Conservation (phyloP, 768 basidiomycete genomes). For the Coprinopsis cinerea region DNA sequence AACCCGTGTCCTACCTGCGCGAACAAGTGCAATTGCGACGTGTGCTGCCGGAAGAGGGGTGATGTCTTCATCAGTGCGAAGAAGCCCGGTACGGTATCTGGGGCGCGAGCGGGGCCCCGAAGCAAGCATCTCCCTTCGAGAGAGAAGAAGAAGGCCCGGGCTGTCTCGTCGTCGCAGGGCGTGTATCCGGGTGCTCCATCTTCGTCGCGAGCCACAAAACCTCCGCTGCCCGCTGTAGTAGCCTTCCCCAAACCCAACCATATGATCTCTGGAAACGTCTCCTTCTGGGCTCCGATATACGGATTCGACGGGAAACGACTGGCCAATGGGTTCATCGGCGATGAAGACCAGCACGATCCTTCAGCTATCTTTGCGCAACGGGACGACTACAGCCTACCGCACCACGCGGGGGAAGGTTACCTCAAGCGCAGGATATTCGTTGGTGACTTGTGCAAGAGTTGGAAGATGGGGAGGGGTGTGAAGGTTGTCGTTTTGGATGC, state of each 20-base stretch:
- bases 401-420: background rate
- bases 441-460: background rate
- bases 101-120: background rate
- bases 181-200: background rate
- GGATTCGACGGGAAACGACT: slow-evolving; percentile 4
- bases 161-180: background rate
- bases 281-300: slow-evolving; percentile 4
- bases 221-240: too few species aligned
- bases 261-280: background rate
- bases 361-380: background rate
- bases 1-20: slow-evolving; percentile 2
- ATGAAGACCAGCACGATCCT: background rate
- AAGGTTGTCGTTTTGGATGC: slow-evolving; percentile 2
- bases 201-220: background rate
- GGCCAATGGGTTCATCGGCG: background rate
- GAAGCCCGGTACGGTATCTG: background rate
- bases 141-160: background rate
- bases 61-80: background rate
- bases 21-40: slow-evolving; percentile 3
- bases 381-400: too few species aligned
- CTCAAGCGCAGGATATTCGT: slow-evolving; percentile 1
- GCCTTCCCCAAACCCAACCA: background rate
- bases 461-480: background rate
- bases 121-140: background rate
- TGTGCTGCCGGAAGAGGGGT: slow-evolving; percentile 8